phyloP scores from a whole-genome alignment of 2,329 filamentous ascomycete species.

The Diaporthe citriasiana region DNA sequence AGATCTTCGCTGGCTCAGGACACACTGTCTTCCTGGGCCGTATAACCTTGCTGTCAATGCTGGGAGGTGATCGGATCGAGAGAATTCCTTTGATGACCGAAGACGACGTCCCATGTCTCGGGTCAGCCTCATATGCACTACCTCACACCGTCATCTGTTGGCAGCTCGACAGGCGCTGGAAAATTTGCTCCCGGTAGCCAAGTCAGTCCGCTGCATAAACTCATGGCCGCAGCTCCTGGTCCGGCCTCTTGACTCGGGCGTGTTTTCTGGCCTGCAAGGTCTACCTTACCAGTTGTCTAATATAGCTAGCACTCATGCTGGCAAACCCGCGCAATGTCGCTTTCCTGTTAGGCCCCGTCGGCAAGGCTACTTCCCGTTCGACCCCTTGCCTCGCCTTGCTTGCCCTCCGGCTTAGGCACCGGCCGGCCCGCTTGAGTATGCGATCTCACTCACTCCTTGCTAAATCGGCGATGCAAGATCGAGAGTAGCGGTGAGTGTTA shows the following conservation, averaged over 20 bases:
- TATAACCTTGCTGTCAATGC: neutral
- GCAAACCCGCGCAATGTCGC: neutral
- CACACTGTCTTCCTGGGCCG: neutral
- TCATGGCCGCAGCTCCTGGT: slow-evolving; percentile 25
- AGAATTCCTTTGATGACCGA: neutral
- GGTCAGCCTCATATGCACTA: slow-evolving; percentile 6
- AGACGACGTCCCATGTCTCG: neutral
- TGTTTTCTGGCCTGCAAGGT: neutral
- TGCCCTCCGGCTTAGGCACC: slow-evolving; percentile 1
- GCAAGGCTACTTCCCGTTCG: slow-evolving; percentile 23
- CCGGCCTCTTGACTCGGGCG: slow-evolving; percentile 13
- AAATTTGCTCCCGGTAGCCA: slow-evolving; percentile 20
- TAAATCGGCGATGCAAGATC: slow-evolving; percentile 33
- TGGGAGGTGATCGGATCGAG: slow-evolving; percentile 14
- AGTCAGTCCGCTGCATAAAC: slow-evolving; percentile 22
- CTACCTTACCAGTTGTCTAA: neutral
- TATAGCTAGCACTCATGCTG: neutral
- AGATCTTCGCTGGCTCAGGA: slow-evolving; percentile 4
- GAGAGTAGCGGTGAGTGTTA: slow-evolving; percentile 27
- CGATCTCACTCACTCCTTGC: slow-evolving; percentile 13
- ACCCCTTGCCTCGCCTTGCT: neutral
- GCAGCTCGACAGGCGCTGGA: slow-evolving; percentile 1
- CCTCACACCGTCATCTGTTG: neutral
- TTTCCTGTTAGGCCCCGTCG: slow-evolving; percentile 21
- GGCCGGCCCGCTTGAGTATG: slow-evolving; percentile 9